Evolutionary conservation across 352 stramenopile genomes (phyloP).

Genomic region (Phytophthora cajani): DNA sequence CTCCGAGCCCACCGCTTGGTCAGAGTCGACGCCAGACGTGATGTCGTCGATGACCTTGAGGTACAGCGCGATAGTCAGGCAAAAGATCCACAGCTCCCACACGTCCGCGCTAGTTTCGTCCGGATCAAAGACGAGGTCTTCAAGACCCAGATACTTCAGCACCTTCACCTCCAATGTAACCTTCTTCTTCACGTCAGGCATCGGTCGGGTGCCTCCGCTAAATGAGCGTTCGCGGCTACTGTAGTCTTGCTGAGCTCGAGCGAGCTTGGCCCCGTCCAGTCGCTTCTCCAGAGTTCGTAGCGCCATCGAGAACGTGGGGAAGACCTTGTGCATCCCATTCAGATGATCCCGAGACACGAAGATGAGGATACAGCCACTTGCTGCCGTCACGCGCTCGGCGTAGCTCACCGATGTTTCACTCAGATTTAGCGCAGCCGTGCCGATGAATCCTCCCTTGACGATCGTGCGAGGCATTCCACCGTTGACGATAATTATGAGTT

Average conservation of each 20-base stretch:
- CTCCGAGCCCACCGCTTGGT: conserved; percentile 21
- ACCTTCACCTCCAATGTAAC: conserved; percentile 36
- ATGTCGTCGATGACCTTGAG: conserved; percentile 51
- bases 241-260: conserved; percentile 41
- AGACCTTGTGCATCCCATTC: conserved; percentile 63
- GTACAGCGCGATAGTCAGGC: conserved; percentile 37
- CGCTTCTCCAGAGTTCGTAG: conserved; percentile 65
- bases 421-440: conserved; percentile 53
- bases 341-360: conserved; percentile 63
- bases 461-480: conserved; percentile 40
- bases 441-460: conserved; percentile 59
- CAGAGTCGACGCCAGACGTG: conserved; percentile 27
- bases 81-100: conserved; percentile 46
- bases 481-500: conserved; percentile 55
- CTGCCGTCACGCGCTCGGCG: conserved; percentile 59
- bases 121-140: conserved; percentile 51
- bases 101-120: conserved; percentile 27
- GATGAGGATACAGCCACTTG: conserved; percentile 64
- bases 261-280: conserved; percentile 53
- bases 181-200: conserved; percentile 17
- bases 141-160: conserved; percentile 38
- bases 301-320: conserved; percentile 68
- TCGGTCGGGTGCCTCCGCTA: not conserved
- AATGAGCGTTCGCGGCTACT: conserved; percentile 8
- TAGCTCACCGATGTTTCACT: conserved; percentile 66